Evolutionary conservation across 2,329 filamentous ascomycete species (phyloP).

Genomic region (Fusarium dimerum): DNA sequence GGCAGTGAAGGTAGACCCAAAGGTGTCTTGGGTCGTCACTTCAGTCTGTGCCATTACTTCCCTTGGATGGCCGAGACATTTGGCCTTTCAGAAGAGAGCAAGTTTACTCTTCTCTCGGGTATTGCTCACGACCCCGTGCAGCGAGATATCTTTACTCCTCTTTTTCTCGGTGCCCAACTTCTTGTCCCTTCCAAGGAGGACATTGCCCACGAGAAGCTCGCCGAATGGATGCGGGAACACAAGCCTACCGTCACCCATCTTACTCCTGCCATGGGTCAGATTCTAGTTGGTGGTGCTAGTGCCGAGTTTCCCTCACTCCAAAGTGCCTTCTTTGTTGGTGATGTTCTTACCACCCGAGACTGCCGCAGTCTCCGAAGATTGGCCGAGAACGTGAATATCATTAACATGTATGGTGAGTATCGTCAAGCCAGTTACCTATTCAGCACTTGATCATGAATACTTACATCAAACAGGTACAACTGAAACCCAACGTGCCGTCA

Average conservation of each 20-base stretch:
- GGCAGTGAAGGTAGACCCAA: slow-evolving; percentile 80
- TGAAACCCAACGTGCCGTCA: slow-evolving; percentile 61
- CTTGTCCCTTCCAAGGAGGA: slow-evolving; percentile 79
- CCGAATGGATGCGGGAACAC: slow-evolving; percentile 83
- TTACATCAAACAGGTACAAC: not conserved
- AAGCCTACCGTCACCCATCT: slow-evolving; percentile 80
- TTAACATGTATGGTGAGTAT: slow-evolving; percentile 35
- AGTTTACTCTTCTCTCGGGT: slow-evolving; percentile 81
- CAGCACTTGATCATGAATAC: slow-evolving; percentile 63
- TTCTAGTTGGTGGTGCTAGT: slow-evolving; percentile 81
- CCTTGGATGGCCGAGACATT: slow-evolving; percentile 92
- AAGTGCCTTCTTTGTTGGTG: slow-evolving; percentile 87
- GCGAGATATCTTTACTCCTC: slow-evolving; percentile 82
- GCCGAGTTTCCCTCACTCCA: slow-evolving; percentile 64
- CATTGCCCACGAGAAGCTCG: slow-evolving; percentile 75
- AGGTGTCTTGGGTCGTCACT: slow-evolving; percentile 86
- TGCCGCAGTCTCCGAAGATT: slow-evolving; percentile 75
- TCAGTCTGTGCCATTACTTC: slow-evolving; percentile 82
- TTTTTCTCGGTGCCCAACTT: slow-evolving; percentile 81
- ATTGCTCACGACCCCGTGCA: slow-evolving; percentile 77
- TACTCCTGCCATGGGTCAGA: slow-evolving; percentile 95
- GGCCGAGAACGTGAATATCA: slow-evolving; percentile 61
- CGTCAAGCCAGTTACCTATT: slow-evolving; percentile 33
- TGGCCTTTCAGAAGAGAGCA: slow-evolving; percentile 67
- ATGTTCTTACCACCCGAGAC: slow-evolving; percentile 83